A percentile compares a stretch with the other conserved stretches of the same genome.
phyloP scores from a whole-genome alignment of 202 grass and related monocot species.

The Brachypodium distachyon region DNA sequence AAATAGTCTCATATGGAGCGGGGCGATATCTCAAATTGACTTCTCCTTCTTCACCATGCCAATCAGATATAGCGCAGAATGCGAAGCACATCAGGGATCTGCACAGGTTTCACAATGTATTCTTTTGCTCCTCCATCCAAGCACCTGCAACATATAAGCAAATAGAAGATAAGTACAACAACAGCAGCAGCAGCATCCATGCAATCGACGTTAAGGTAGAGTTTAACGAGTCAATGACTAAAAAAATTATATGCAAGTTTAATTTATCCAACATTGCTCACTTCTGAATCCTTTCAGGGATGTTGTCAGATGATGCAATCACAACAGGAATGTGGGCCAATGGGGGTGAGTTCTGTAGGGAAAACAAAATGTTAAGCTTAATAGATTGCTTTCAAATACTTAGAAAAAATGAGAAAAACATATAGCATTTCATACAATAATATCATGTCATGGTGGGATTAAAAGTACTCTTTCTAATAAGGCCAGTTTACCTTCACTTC shows the following conservation, averaged over 20 bases:
- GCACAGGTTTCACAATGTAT: background rate
- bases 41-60: too few species aligned
- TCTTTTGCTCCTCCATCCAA: conserved; percentile 12
- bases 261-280: background rate
- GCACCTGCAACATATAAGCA: background rate
- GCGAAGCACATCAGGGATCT: background rate
- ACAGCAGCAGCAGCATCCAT: background rate
- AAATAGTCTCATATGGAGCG: background rate
- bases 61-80: background rate
- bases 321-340: background rate
- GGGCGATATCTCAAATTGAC: background rate
- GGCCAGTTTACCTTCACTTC: conserved; percentile 4
- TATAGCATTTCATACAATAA: too few species aligned
- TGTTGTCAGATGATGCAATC: background rate
- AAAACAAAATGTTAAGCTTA: too few species aligned
- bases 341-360: conserved; percentile 1
- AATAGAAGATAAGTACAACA: background rate
- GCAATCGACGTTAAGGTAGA: background rate
- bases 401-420: too few species aligned
- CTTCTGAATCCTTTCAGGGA: background rate
- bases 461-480: background rate
- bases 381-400: too few species aligned
- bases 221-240: background rate
- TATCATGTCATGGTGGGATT: too few species aligned
- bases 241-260: background rate